These are phyloP conservation scores for Pseudocercospora cruenta DNA, from an alignment of 2,329 filamentous ascomycete species.

Conservation along the genomic window DNA sequence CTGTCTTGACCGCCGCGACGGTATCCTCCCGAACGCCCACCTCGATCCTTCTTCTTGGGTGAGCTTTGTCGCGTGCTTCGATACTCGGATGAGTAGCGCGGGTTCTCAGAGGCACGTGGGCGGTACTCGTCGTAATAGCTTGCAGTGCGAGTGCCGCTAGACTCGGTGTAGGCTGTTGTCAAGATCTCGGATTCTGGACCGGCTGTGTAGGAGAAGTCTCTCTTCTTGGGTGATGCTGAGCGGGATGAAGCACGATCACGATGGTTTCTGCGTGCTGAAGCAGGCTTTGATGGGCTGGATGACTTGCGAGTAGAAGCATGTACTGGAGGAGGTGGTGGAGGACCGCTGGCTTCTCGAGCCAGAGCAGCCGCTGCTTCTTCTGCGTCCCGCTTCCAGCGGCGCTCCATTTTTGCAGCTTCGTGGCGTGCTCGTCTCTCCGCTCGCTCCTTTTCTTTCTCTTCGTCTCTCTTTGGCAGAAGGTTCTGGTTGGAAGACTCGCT, in stretches of 20 bases:
- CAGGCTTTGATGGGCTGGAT: constrained; percentile 33
- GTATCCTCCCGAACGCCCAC: constrained; percentile 35
- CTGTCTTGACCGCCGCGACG: constrained; percentile 34
- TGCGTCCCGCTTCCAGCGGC: constrained; percentile 45
- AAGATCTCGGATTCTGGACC: constrained; percentile 38
- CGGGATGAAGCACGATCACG: constrained; percentile 30
- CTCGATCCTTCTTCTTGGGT: constrained; percentile 35
- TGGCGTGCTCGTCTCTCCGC: constrained; percentile 43
- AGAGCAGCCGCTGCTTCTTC: constrained; percentile 44
- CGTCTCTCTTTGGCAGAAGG: constrained; percentile 34
- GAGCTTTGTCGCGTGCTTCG: constrained; percentile 40
- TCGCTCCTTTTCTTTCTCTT: constrained; percentile 43
- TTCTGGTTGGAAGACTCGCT: constrained; percentile 53
- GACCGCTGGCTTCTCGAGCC: constrained; percentile 36
- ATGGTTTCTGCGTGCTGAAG: constrained; percentile 34
- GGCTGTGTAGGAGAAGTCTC: constrained; percentile 40
- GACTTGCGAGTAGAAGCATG: constrained; percentile 30
- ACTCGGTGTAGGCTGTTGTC: constrained; percentile 46
- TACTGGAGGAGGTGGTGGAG: constrained; percentile 28
- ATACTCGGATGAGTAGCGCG: constrained; percentile 29
- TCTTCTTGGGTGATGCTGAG: constrained; percentile 39
- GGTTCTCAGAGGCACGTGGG: constrained; percentile 32
- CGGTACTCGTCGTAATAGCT: constrained; percentile 44
- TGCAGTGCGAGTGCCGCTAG: constrained; percentile 30
- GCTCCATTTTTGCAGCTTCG: constrained; percentile 45